These are phyloP conservation scores for Helenozyma baotianmanensis DNA, from an alignment of 805 yeast genomes.

Conservation along the genomic window DNA sequence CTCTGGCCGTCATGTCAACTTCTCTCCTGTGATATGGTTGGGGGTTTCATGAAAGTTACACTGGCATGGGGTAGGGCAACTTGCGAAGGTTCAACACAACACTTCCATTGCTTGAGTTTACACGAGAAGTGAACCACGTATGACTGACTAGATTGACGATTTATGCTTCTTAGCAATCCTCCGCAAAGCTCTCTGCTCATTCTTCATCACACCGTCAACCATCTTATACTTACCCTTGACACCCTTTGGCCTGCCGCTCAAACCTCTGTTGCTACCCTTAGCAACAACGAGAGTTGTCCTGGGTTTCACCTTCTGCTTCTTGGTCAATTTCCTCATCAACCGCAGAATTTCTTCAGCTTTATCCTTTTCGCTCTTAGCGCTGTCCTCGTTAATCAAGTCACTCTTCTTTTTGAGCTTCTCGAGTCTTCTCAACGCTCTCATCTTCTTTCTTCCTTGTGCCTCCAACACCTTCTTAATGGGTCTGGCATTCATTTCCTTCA, in stretches of 20 bases:
- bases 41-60: too few species aligned
- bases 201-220: slow-evolving; percentile 98
- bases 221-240: slow-evolving; percentile 96
- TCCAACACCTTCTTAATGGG: slow-evolving; percentile 98
- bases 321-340: slow-evolving; percentile 74
- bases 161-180: slow-evolving; percentile 85
- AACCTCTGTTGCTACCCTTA: slow-evolving; percentile 74
- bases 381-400: slow-evolving; percentile 84
- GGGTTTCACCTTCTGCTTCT: slow-evolving; percentile 69
- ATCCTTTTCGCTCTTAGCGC: slow-evolving; percentile 83
- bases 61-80: too few species aligned
- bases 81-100: too few species aligned
- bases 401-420: slow-evolving; percentile 91
- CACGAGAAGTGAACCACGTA: too few species aligned
- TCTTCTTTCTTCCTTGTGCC: slow-evolving; percentile 93
- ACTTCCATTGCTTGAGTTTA: too few species aligned
- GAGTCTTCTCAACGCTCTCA: slow-evolving; percentile 82
- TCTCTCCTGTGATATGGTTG: too few species aligned
- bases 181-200: slow-evolving; percentile 89
- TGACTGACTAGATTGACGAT: too few species aligned
- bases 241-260: slow-evolving; percentile 95
- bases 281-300: slow-evolving; percentile 89
- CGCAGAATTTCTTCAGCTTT: slow-evolving; percentile 90
- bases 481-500: slow-evolving; percentile 77
- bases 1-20: too few species aligned